These are phyloP conservation scores for Tuber calosporum DNA, from an alignment of 495 filamentous ascomycete genomes.

Conservation along the genomic window DNA sequence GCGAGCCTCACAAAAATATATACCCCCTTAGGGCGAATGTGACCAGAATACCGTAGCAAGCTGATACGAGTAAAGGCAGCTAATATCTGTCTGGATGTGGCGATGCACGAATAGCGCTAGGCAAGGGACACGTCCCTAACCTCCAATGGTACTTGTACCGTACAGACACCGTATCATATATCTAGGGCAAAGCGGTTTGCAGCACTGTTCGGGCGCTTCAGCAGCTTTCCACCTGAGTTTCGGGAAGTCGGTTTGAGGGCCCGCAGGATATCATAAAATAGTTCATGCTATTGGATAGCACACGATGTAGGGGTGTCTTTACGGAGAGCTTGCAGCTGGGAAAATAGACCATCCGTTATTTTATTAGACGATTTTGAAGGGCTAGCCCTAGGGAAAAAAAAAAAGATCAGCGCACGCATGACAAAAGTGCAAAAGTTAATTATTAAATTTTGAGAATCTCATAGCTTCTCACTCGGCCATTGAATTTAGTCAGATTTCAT, in stretches of 20 bases:
- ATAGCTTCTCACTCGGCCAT: background rate
- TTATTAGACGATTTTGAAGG: background rate
- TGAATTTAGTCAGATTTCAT: background rate
- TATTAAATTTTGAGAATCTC: background rate
- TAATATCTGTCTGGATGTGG: background rate
- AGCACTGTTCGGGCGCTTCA: background rate
- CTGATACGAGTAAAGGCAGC: background rate
- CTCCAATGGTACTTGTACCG: background rate
- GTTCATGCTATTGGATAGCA: background rate
- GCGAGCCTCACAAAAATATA: background rate
- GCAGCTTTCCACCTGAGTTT: background rate
- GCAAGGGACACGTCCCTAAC: background rate
- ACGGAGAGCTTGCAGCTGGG: background rate
- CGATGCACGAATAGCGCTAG: background rate
- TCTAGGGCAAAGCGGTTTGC: background rate
- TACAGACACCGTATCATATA: background rate
- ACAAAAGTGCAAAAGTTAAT: background rate
- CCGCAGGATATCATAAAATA: background rate
- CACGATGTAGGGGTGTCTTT: background rate
- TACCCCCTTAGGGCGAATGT: background rate
- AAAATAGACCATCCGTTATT: background rate
- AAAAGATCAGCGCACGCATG: background rate
- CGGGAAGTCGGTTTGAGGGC: background rate
- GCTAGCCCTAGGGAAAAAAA: constrained; percentile 1
- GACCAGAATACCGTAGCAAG: background rate